Percentiles rank a stretch among this genome's conserved stretches.
phyloP scores from a whole-genome alignment of 2,329 filamentous ascomycete species.

The Metarhizium sp. region DNA sequence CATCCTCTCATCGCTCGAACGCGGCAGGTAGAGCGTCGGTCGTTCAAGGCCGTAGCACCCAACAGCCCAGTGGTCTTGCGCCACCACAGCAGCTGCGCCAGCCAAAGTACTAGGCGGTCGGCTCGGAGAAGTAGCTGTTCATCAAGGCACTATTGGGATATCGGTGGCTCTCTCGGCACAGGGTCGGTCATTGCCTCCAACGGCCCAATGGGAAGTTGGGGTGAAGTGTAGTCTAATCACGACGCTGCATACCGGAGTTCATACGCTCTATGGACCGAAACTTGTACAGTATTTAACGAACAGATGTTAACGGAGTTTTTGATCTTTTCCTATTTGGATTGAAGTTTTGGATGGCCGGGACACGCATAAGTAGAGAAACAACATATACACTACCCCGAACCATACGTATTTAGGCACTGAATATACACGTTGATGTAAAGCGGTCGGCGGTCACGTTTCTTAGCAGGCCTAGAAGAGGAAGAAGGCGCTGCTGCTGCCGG shows the following conservation, averaged over 20 bases:
- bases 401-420: not conserved
- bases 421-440: not conserved
- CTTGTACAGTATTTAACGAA: not conserved
- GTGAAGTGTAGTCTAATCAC: constrained; percentile 47
- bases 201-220: constrained; percentile 68
- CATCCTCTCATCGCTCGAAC: constrained; percentile 69
- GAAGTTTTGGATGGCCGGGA: not conserved
- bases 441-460: too few relatives aligned
- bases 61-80: constrained; percentile 37
- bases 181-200: constrained; percentile 59
- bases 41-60: constrained; percentile 45
- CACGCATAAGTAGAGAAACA: not conserved
- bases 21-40: constrained; percentile 42
- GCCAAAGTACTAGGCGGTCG: constrained; percentile 73
- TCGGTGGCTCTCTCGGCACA: constrained; percentile 71
- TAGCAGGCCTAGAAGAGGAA: too few relatives aligned
- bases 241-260: not conserved
- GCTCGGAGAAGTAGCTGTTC: constrained; percentile 59
- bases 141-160: constrained; percentile 85
- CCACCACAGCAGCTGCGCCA: constrained; percentile 65
- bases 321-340: not conserved
- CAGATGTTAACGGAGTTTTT: not conserved
- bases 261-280: not conserved
- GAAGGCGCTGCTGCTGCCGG: too few relatives aligned
- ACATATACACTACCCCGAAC: not conserved